Evolutionary conservation across 805 yeast genomes (phyloP), one percentile per base, ranked within the genome.

Genomic region (Zygosaccharomyces bailii): DNA sequence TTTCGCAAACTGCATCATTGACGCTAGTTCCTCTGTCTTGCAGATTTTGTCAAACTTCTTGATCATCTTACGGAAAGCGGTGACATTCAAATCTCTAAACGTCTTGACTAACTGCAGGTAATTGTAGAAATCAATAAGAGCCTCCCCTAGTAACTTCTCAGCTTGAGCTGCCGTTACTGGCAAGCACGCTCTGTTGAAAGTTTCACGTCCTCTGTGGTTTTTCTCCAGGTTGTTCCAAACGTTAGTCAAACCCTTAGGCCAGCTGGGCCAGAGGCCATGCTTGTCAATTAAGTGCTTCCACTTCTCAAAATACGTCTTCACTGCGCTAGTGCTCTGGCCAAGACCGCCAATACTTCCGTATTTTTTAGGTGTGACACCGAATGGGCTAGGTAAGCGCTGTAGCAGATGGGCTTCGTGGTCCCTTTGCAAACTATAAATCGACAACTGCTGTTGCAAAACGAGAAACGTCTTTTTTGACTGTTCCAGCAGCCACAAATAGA

Each of bases 31-130:
- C 6, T 46, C 44, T 1, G 65, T 59, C 23, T 53, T 45, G 37
- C 61, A 55, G 3, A 57, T 52, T 57, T 93, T 93, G 65, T 93
- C 99, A 60, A 79, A 90, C 63, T 93, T 93, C 60, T 93, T 93
- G 46, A 88, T 73, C 56, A 93, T 81, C 57, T 93, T 93, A 42
- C 96, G 76, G 56, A 90, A 80, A 0, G 95, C 99, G 0, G 96
- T 89, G 23, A 89, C 73, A 65, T 93, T 93, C 54, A 90, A 65
- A 38, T 82, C 71, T 52, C 86, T 73, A 62, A 81, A 93, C 13
- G 63, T 57, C 39, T 61, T 64, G 20, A 63, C 55, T 44, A 64
- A 46, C 48, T 63, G 67, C 34, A 63, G 43, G 41, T 49, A 61
- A 18, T 60, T 51, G 43, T 61, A 64, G 43, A 49, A 62, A 25